Evolutionary conservation across 176 grass and related monocot genomes (phyloP).

Genomic region (Otatea glauca): DNA sequence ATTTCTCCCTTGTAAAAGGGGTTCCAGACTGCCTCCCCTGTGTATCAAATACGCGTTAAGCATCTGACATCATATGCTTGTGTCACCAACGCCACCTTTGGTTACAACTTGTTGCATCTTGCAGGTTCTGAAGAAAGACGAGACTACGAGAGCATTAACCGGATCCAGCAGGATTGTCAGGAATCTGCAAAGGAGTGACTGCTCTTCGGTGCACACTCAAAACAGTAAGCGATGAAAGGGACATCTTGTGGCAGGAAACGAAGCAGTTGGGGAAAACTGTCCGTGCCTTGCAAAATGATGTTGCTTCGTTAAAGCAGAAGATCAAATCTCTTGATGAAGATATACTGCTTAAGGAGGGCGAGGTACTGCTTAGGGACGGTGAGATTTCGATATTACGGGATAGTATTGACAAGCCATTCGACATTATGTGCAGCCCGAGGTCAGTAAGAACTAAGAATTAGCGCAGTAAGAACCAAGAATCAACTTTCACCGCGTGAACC

Average conservation of each 20-base stretch:
- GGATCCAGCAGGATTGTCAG: constrained; percentile 54
- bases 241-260: constrained; percentile 61
- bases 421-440: constrained; percentile 47
- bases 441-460: too few species aligned
- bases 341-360: constrained; percentile 66
- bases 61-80: background rate
- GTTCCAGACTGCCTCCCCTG: background rate
- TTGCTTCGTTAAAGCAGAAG: constrained; percentile 55
- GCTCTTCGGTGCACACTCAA: constrained; percentile 56
- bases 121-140: constrained; percentile 65
- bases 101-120: background rate
- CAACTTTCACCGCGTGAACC: too few species aligned
- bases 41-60: background rate
- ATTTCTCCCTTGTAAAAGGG: constrained; percentile 8
- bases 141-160: constrained; percentile 54
- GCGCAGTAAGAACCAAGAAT: too few species aligned
- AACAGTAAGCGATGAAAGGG: constrained; percentile 60
- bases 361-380: constrained; percentile 64
- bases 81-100: constrained; percentile 15
- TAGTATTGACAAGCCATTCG: constrained; percentile 50
- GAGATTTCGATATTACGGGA: constrained; percentile 71
- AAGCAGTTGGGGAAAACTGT: constrained; percentile 51
- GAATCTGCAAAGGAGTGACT: constrained; percentile 53
- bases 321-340: constrained; percentile 62
- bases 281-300: constrained; percentile 51